Evolutionary conservation across 257 asterid species (phyloP).

Genomic region (Henckelia pumila): DNA sequence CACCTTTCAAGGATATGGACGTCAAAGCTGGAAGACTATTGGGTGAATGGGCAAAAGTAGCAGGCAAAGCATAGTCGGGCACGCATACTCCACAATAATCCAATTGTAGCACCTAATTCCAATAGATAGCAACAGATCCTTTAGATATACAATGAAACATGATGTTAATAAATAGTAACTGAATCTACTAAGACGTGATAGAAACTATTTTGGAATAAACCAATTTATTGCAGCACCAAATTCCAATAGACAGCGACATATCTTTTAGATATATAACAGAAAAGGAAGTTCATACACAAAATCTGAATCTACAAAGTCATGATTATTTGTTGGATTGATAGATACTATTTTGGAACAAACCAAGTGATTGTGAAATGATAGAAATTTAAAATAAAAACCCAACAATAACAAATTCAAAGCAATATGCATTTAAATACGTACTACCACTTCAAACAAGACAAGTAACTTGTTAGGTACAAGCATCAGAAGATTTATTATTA

Average conservation of each 20-base stretch:
- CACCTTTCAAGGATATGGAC: conserved; percentile 73
- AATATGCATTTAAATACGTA: neutral
- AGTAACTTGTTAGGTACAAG: conserved; percentile 18
- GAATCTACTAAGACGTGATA: neutral
- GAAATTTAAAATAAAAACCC: conserved; percentile 18
- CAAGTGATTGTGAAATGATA: neutral
- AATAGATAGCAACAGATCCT: conserved; percentile 28
- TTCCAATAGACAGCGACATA: conserved; percentile 31
- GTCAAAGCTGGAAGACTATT: conserved; percentile 62
- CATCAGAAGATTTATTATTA: neutral
- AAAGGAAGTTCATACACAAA: conserved; percentile 5
- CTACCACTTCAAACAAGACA: conserved; percentile 12
- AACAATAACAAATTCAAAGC: conserved; percentile 7
- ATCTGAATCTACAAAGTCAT: neutral
- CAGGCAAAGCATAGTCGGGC: conserved; percentile 55
- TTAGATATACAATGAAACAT: conserved; percentile 15
- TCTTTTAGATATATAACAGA: conserved; percentile 11
- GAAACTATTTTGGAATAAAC: neutral
- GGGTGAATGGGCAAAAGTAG: conserved; percentile 57
- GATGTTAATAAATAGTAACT: conserved; percentile 5
- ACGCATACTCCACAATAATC: conserved; percentile 79
- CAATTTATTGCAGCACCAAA: conserved; percentile 62
- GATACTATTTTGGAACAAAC: conserved; percentile 8
- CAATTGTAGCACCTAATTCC: conserved; percentile 76
- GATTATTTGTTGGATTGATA: conserved; percentile 4